Evolutionary conservation across 805 yeast genomes (phyloP).

Genomic region (Wickerhamiella kazuoi): DNA sequence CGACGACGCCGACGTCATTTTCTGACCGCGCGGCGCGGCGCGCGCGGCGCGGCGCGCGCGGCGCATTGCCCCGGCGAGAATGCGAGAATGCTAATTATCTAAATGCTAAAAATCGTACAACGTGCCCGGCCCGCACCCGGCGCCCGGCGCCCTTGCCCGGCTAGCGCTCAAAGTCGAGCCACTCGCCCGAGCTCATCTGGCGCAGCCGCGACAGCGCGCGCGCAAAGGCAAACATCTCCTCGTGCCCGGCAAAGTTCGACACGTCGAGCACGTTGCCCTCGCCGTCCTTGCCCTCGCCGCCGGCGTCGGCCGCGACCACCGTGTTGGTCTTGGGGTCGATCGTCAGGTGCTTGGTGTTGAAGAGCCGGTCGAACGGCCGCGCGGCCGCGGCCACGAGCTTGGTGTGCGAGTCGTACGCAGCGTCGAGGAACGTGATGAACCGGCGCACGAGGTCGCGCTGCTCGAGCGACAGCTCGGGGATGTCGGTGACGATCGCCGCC

Average conservation of each 20-base stretch:
- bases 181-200: conserved; percentile 85
- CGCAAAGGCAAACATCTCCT: conserved; percentile 92
- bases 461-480: conserved; percentile 64
- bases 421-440: conserved; percentile 87
- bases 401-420: conserved; percentile 83
- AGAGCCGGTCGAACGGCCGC: conserved; percentile 65
- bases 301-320: conserved; percentile 19
- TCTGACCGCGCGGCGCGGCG: no score
- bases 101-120: no score
- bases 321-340: conserved; percentile 20
- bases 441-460: conserved; percentile 74
- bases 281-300: conserved; percentile 21
- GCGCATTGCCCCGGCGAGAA: no score
- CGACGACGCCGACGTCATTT: no score
- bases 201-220: conserved; percentile 79
- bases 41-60: no score
- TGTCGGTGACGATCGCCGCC: conserved; percentile 77
- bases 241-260: conserved; percentile 59
- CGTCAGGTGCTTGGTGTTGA: conserved; percentile 49
- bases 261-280: conserved; percentile 38
- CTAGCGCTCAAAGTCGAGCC: conserved; percentile 28
- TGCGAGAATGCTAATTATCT: no score
- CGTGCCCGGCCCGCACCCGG: no score
- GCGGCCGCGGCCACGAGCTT: conserved; percentile 79
- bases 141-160: no score